A percentile compares a stretch with the other conserved stretches of the same genome.
Conservation (phyloP, 768 basidiomycete species). For the Tylopilus rubrobrunneus region DNA sequence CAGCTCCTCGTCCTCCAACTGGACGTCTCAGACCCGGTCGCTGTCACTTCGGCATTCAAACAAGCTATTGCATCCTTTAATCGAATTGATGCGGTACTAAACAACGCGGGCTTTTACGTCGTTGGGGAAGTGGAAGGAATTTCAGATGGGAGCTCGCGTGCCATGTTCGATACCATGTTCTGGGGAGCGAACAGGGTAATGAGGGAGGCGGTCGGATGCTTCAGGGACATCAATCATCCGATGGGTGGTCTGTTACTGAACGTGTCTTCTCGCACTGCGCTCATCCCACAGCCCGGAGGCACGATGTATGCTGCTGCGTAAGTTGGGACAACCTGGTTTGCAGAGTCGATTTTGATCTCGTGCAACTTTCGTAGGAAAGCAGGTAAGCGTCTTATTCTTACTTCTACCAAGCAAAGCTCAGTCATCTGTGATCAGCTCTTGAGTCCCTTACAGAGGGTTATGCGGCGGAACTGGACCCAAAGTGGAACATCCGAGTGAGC, state of each 20-base stretch:
- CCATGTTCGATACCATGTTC: conserved; percentile 36
- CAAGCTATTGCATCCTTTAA: conserved; percentile 33
- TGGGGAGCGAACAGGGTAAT: conserved; percentile 33
- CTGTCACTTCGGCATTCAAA: conserved; percentile 36
- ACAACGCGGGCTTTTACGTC: conserved; percentile 37
- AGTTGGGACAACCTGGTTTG: conserved; percentile 6
- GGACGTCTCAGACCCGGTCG: conserved; percentile 35
- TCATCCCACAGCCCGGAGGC: conserved; percentile 15
- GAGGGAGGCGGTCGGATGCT: conserved; percentile 31
- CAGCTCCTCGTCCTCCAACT: conserved; percentile 38
- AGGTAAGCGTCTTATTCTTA: conserved; percentile 5
- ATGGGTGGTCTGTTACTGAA: conserved; percentile 34
- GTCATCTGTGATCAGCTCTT: conserved; percentile 22
- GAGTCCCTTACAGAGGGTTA: conserved; percentile 32
- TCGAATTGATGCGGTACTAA: conserved; percentile 43
- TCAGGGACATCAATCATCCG: conserved; percentile 36
- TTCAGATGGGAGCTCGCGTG: conserved; percentile 80
- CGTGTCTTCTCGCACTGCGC: conserved; percentile 29
- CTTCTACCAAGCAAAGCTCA: background rate
- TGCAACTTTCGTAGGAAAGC: conserved; percentile 12
- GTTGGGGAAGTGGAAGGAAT: conserved; percentile 69
- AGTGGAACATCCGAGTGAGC: conserved; percentile 35
- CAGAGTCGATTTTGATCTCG: background rate
- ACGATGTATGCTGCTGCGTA: conserved; percentile 28
- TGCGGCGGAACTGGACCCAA: conserved; percentile 31